Conservation (phyloP, 2,329 filamentous ascomycete genomes). For the Pestalotiopsis fici region DNA sequence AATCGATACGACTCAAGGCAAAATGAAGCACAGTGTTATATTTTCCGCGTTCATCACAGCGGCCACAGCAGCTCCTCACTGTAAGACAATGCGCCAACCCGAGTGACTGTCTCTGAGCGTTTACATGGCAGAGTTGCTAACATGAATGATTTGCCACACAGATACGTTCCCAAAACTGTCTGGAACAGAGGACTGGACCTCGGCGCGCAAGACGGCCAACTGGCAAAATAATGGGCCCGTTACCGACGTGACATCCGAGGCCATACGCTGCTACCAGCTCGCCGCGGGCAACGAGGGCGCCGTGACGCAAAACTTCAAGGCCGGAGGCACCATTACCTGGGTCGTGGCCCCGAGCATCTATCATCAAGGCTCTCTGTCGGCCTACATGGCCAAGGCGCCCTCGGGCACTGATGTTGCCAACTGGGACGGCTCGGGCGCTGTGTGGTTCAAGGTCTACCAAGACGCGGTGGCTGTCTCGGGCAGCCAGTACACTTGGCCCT, state of each 20-base stretch:
- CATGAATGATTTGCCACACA: neutral
- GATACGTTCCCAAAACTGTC: conserved; percentile 31
- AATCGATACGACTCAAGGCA: neutral
- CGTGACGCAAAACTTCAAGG: conserved; percentile 35
- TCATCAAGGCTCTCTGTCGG: conserved; percentile 39
- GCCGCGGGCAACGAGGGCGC: conserved; percentile 36
- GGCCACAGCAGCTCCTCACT: conserved; percentile 2
- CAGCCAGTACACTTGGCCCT: conserved; percentile 37
- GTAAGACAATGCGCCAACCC: neutral
- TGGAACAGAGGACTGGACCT: conserved; percentile 29
- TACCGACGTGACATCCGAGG: conserved; percentile 44
- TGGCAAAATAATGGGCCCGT: conserved; percentile 45
- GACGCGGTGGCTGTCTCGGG: conserved; percentile 34
- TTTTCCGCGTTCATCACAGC: neutral
- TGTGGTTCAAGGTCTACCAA: conserved; percentile 45
- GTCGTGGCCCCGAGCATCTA: conserved; percentile 37
- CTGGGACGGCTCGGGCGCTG: conserved; percentile 37
- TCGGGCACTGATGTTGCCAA: conserved; percentile 33
- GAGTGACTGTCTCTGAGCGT: neutral
- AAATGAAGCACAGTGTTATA: neutral
- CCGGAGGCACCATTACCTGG: conserved; percentile 41
- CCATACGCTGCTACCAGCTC: conserved; percentile 54
- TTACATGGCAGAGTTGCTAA: neutral
- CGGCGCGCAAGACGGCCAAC: conserved; percentile 43
- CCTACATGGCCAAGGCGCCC: conserved; percentile 42